phyloP scores from a whole-genome alignment of 106 monocot genomes.

The Dendrobium chrysotoxum region DNA sequence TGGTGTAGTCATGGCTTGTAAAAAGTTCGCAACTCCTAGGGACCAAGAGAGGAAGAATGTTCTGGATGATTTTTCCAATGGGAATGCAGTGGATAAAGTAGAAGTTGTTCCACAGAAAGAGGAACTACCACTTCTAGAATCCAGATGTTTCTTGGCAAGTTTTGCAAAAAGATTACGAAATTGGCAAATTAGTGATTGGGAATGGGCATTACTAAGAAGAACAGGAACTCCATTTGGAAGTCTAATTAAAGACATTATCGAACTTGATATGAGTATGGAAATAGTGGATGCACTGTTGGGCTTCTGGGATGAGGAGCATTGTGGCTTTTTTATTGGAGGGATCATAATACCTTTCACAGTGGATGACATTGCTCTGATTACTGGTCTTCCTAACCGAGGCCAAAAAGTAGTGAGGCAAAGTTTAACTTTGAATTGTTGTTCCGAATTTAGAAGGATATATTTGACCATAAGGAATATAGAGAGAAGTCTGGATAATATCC shows the following conservation, averaged over 20 bases:
- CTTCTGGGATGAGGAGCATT: constrained; percentile 7
- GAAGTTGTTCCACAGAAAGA: not conserved
- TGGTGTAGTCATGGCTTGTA: not conserved
- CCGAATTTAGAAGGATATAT: not conserved
- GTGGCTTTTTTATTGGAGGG: not conserved
- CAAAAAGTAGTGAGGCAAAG: not conserved
- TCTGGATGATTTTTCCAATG: not conserved
- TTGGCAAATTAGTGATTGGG: not conserved
- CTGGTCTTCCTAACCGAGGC: constrained; percentile 1
- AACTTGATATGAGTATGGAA: constrained; percentile 7
- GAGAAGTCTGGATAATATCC: not conserved
- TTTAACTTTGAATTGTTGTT: not conserved
- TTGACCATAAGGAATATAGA: not conserved
- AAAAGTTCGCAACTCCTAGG: not conserved
- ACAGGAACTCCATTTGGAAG: constrained; percentile 7
- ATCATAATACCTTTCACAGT: not conserved
- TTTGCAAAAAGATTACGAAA: not conserved
- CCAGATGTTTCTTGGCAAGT: not conserved
- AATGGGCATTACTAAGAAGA: constrained; percentile 3
- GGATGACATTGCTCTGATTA: constrained; percentile 6
- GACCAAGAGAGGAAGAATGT: not conserved
- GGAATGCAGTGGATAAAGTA: not conserved
- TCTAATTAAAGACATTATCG: not conserved
- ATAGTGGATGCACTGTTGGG: not conserved
- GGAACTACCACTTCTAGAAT: not conserved